Base-by-base conservation (phyloP, 306 rosid genomes). In the Trichosanthes truncata region DNA sequence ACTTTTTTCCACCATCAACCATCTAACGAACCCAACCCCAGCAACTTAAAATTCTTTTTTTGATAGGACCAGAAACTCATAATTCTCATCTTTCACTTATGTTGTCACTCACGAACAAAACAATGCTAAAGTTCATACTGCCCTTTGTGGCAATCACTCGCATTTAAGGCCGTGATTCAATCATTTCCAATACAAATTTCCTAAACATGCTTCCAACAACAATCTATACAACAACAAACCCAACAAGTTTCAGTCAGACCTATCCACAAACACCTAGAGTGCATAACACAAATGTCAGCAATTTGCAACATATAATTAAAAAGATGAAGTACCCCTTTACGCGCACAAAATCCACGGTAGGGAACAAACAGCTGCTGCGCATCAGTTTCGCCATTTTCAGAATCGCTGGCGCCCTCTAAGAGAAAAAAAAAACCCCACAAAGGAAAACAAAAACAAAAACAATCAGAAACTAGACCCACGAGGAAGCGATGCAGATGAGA, bases 261-360 rank as follows among this genome's bases (percentile, higher is more conserved):
- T 26, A 29, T 17, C 5, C 78, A 49, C 61, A 74, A 74, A 48
- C 78, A 74, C 14, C 61, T 49, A 49, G 61, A 48, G 9, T 33
- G 57, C 43, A 48, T 48, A 74, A 74, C 6, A 68, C 1, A 52
- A 76, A 57, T 14, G 48, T 13, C 61, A 63, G 69, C 2, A 67
- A 18, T 43, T 61, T 29, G 48, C 9, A 80, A 29, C 43, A 31
- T 40, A 20, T 33, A 20, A 51, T 17, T 18, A 33, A 38, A 56
- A 20, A 77, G n/a, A 53, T 3, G 36, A 56, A 21, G 21, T 83
- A 95, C 99, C 90, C 80, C 82, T 85, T 89, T 96, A 40, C 97
- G 93, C 36, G 83, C 82, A 81, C 92, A 85, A 51, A 83, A 65
- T 66, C 82, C 90, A 10, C 98, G 97, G 45, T 87, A 86, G 61